A percentile compares a stretch with the other conserved stretches of the same genome.
These are phyloP conservation scores for Rhizophagus sp. DNA, from an alignment of 192 early-diverging fungal genomes.

Conservation along the genomic window DNA sequence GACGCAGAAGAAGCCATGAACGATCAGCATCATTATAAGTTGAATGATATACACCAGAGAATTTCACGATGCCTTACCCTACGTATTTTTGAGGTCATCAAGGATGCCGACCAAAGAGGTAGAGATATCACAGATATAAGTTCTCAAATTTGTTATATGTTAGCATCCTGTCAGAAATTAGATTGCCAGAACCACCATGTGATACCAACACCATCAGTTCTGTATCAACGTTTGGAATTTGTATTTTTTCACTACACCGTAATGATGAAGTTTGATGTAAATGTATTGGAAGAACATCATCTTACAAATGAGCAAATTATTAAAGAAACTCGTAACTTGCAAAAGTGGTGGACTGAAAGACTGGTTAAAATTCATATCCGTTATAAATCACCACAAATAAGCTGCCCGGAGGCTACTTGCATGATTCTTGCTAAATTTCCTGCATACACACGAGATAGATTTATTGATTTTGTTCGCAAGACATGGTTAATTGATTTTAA, in stretches of 20 bases:
- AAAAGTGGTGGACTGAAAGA: slow-evolving; percentile 13
- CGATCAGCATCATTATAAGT: not conserved
- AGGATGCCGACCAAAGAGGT: not conserved
- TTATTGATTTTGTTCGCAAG: not conserved
- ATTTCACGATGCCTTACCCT: not conserved
- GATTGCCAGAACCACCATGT: slow-evolving; percentile 1
- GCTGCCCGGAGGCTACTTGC: not conserved
- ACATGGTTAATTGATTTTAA: slow-evolving; percentile 13
- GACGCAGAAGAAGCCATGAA: not conserved
- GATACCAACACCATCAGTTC: slow-evolving; percentile 1
- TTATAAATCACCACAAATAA: slow-evolving; percentile 1
- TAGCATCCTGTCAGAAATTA: not conserved
- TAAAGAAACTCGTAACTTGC: not conserved
- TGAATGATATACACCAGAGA: not conserved
- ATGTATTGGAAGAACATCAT: not conserved
- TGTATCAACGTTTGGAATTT: not conserved
- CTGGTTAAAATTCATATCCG: slow-evolving; percentile 18
- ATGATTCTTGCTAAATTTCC: not conserved
- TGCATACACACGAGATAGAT: not conserved
- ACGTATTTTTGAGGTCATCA: slow-evolving; percentile 13
- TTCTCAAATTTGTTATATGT: not conserved
- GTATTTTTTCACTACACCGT: slow-evolving; percentile 7
- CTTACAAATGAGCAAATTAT: not conserved
- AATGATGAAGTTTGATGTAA: not conserved
- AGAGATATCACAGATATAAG: slow-evolving; percentile 1